Percentiles rank a stretch among this genome's conserved stretches.
These are phyloP conservation scores for Dissophora ornata DNA, from an alignment of 192 early-diverging fungal species.

Conservation along the genomic window DNA sequence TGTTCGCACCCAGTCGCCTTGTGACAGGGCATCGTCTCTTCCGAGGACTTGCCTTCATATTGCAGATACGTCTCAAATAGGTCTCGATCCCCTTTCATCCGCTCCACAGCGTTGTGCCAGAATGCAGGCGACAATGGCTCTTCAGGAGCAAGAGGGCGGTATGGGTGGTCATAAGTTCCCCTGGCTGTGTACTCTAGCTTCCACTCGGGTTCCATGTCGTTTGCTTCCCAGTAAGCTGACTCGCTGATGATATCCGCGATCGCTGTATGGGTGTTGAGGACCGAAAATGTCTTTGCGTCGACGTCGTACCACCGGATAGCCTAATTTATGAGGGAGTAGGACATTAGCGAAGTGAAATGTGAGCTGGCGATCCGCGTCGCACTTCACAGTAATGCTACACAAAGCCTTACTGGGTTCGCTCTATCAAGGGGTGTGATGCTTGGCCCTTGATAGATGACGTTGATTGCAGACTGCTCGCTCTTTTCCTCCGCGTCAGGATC, in stretches of 20 bases:
- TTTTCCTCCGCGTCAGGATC: slow-evolving; percentile 31
- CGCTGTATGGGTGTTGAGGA: slow-evolving; percentile 61
- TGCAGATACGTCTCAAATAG: slow-evolving; percentile 59
- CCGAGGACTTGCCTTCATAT: slow-evolving; percentile 53
- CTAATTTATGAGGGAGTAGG: slow-evolving; percentile 14
- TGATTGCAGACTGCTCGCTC: slow-evolving; percentile 52
- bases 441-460: slow-evolving; percentile 60
- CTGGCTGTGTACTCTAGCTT: slow-evolving; percentile 62
- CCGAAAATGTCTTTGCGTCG: slow-evolving; percentile 62
- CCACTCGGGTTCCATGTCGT: slow-evolving; percentile 56
- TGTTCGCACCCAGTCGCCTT: slow-evolving; percentile 22
- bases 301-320: slow-evolving; percentile 61
- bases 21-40: slow-evolving; percentile 15
- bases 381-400: no score
- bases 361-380: no score
- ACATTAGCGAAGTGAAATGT: no score
- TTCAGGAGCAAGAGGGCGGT: not conserved
- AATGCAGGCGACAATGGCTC: slow-evolving; percentile 57
- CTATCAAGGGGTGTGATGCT: slow-evolving; percentile 60
- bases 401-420: slow-evolving; percentile 59
- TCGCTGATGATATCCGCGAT: slow-evolving; percentile 58
- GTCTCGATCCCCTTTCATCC: slow-evolving; percentile 45
- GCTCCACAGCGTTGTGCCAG: slow-evolving; percentile 58
- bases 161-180: slow-evolving; percentile 34
- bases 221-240: slow-evolving; percentile 49